Percentiles rank a stretch among this genome's conserved stretches.
phyloP scores from a whole-genome alignment of 2,329 filamentous ascomycete species.

The Tolypocladium amazonense region DNA sequence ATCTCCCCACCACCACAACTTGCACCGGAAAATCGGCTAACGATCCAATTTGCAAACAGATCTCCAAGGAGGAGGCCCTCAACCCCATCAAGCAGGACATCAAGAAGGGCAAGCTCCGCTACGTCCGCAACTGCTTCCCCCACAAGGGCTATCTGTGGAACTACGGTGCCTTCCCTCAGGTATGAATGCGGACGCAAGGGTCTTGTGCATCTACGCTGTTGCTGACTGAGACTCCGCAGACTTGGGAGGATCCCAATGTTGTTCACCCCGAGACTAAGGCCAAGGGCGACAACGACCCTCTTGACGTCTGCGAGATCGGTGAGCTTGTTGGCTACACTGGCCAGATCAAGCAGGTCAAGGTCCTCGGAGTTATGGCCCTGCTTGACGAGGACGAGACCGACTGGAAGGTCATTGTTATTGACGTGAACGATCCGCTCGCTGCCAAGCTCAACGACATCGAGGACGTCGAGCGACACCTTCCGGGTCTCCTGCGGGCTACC shows the following conservation, averaged over 20 bases:
- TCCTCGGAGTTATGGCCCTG: slow-evolving; percentile 97
- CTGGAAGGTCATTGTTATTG: slow-evolving; percentile 99
- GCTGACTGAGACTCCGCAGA: slow-evolving; percentile 40
- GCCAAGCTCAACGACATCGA: slow-evolving; percentile 96
- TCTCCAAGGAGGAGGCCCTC: slow-evolving; percentile 96
- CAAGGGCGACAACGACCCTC: slow-evolving; percentile 98
- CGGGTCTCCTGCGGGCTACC: slow-evolving; percentile 90
- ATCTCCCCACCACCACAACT: background rate
- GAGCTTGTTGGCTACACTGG: slow-evolving; percentile 94
- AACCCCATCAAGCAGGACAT: slow-evolving; percentile 99
- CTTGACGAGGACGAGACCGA: slow-evolving; percentile 99
- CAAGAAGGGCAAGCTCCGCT: slow-evolving; percentile 99
- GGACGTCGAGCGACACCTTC: slow-evolving; percentile 97
- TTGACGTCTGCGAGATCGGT: slow-evolving; percentile 98
- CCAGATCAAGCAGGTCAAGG: slow-evolving; percentile 99
- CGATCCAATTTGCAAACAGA: slow-evolving; percentile 41
- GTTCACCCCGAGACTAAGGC: slow-evolving; percentile 98
- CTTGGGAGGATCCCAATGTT: slow-evolving; percentile 96
- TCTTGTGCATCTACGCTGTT: background rate
- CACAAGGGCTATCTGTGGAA: slow-evolving; percentile 99
- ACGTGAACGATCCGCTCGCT: slow-evolving; percentile 93
- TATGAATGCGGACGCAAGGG: slow-evolving; percentile 30
- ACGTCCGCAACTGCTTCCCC: slow-evolving; percentile 99
- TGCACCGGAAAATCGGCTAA: slow-evolving; percentile 10
- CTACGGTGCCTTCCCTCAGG: slow-evolving; percentile 98